Base-by-base conservation (phyloP, 768 basidiomycete species). In the Russula virescens region DNA sequence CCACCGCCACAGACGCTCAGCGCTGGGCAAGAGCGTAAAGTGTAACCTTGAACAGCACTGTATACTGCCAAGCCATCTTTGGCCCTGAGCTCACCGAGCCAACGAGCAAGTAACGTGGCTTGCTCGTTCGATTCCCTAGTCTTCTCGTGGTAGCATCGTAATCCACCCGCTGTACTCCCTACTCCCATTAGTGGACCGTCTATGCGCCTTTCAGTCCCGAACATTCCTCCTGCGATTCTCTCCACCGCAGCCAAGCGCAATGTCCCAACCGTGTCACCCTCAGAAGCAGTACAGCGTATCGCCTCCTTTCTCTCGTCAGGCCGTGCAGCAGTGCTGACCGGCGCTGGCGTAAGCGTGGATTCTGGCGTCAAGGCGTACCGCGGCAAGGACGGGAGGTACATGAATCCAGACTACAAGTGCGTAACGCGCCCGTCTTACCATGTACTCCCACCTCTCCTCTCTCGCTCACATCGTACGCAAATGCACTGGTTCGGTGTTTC, bases 281-380 rank as follows among this genome's bases (percentile, higher is more conserved):
- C 76, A 38, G 82, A 80, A 62, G 88, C 88, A 13, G 73, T 83
- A 50, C 77, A 86, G 34, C 81, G 82, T 56, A 80, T 91, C 58
- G 76, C 83, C 5, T 71, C 77, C 2, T 95, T 95, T 68, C 73
- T 96, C 21, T 74, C 78, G 0, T 75, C 78, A 5, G 91, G 92
- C n/a, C 87, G 84, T 72, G 83, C 84, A 52, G 76, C 87, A 0
- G 76, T 94, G 18, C 72, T 98, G 58, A 94, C 93, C 0, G 94
- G 94, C 2, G 96, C 96, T 0, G 96, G 96, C 8, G 91, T 97
- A 66, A 91, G 89, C 72, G 94, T 98, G 31, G 96, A 98, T 73
- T 92, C 89, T 28, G 96, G 96, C 49, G 96, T 98, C 63, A 80
- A 92, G 67, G 94, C 94, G n/a, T 97, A 98, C 74, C 78, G 94